Evolutionary conservation across 73 alveolate genomes (phyloP).

Genomic region (Paraurostyla sp.): DNA sequence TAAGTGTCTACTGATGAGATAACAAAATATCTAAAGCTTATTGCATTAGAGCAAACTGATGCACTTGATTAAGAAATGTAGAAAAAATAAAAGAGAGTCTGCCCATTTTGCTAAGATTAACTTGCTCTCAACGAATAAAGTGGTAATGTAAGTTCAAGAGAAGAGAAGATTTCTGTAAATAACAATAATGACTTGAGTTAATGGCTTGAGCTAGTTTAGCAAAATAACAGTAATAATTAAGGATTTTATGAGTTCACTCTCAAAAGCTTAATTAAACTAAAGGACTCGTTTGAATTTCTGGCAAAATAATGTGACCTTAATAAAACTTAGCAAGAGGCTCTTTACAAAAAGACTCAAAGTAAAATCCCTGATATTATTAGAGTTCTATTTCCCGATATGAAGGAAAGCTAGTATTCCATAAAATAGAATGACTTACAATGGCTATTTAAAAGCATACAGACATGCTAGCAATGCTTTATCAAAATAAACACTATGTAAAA

Average conservation of each 20-base stretch:
- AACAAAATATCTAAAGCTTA: background rate
- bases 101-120: constrained; percentile 19
- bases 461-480: background rate
- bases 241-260: constrained; percentile 9
- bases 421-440: constrained; percentile 6
- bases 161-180: background rate
- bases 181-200: background rate
- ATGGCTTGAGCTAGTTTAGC: background rate
- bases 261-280: background rate
- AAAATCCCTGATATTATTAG: constrained; percentile 8
- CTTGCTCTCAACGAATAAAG: background rate
- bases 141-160: background rate
- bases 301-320: background rate
- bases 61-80: background rate
- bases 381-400: background rate
- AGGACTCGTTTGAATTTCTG: background rate
- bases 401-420: background rate
- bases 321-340: background rate
- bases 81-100: background rate
- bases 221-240: background rate
- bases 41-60: background rate
- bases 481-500: background rate
- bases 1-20: constrained; percentile 6
- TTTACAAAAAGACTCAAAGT: background rate
- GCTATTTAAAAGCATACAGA: background rate